phyloP scores from a whole-genome alignment of 169 alveolate species.

The Plasmodium falciparum region DNA sequence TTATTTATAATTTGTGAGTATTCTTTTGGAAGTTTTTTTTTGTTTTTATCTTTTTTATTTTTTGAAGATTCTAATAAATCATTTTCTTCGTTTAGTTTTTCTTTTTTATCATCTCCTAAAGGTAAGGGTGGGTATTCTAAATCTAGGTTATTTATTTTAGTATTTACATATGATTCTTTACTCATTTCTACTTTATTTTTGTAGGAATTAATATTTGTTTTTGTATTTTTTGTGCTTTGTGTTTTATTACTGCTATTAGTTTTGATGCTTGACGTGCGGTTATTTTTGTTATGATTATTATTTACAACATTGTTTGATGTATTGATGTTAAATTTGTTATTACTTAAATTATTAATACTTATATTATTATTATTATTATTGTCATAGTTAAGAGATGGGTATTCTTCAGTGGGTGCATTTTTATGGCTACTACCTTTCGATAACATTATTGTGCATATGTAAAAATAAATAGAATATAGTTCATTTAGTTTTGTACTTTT shows the following conservation, averaged over 20 bases:
- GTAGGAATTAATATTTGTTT: conserved; percentile 22
- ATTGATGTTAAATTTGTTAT: not conserved
- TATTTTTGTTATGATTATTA: not conserved
- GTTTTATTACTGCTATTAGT: not conserved
- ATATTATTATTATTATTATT: not conserved
- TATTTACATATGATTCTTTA: conserved; percentile 2
- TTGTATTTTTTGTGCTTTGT: not conserved
- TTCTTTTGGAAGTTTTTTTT: not conserved
- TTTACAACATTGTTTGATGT: not conserved
- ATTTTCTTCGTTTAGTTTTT: conserved; percentile 1
- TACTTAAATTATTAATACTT: not conserved
- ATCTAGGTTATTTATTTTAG: not conserved
- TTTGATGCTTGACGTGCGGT: not conserved
- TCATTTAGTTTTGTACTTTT: conserved; percentile 70
- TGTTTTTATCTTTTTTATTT: conserved; percentile 8
- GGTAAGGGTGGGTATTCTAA: conserved; percentile 60
- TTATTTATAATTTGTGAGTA: not conserved
- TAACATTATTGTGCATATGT: conserved; percentile 18
- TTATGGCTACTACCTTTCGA: not conserved
- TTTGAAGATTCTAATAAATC: not conserved
- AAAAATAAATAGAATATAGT: conserved; percentile 49
- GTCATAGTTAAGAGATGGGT: conserved; percentile 15
- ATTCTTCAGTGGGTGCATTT: conserved; percentile 21
- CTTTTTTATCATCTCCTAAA: conserved; percentile 15
- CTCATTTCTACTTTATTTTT: conserved; percentile 57